Conservation (phyloP, 2,329 filamentous ascomycete genomes). For the Paraphoma chrysanthemicola region DNA sequence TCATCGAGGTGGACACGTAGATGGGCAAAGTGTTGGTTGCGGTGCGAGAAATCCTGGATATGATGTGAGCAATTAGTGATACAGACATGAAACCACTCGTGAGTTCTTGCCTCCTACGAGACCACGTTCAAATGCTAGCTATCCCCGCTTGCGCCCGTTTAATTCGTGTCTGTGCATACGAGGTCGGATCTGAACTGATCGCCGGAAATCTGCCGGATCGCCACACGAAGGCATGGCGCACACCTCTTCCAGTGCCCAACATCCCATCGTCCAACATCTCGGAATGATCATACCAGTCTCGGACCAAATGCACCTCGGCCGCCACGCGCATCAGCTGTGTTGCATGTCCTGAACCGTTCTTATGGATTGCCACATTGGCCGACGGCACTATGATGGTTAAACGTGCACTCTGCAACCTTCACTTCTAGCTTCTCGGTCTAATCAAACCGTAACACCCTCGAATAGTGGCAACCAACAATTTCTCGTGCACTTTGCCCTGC, state of each 20-base stretch:
- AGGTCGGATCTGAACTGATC: neutral
- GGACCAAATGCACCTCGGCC: neutral
- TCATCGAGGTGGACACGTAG: neutral
- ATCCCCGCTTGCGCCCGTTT: too few species aligned
- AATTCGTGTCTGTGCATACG: neutral
- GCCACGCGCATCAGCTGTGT: neutral
- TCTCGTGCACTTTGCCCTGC: too few species aligned
- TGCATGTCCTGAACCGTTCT: neutral
- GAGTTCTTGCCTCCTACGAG: too few species aligned
- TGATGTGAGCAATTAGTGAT: too few species aligned
- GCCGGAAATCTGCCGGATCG: conserved; percentile 1
- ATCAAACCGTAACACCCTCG: too few species aligned
- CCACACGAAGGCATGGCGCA: neutral
- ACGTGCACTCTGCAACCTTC: too few species aligned
- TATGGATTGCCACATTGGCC: neutral
- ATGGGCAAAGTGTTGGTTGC: neutral
- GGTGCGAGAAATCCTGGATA: neutral
- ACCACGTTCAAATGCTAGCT: too few species aligned
- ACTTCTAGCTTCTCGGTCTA: too few species aligned
- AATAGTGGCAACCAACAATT: too few species aligned
- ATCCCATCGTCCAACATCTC: neutral
- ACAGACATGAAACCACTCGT: too few species aligned
- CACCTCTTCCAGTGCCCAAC: neutral
- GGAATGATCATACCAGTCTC: neutral
- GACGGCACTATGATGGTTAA: too few species aligned